A percentile compares a stretch with the other conserved stretches of the same genome.
Conservation (phyloP, 805 yeast species). For the Yamadazyma insecticola region DNA sequence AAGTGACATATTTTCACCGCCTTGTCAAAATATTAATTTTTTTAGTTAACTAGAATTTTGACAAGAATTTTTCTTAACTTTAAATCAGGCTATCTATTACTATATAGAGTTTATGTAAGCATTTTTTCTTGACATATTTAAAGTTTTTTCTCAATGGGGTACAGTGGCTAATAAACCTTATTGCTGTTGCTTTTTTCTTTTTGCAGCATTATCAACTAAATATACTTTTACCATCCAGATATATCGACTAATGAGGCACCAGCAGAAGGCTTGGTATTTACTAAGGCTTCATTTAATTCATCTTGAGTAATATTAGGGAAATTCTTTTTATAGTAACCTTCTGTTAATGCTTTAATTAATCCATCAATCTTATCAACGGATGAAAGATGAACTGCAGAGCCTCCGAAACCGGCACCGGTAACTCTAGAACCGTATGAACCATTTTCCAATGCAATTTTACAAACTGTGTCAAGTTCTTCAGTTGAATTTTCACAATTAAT, state of each 20-base stretch:
- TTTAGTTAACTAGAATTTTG: no score
- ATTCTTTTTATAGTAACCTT: conserved; percentile 46
- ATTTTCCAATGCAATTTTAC: conserved; percentile 46
- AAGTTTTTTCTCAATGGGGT: no score
- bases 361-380: conserved; percentile 33
- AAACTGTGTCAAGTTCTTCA: conserved; percentile 48
- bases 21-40: no score
- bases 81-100: no score
- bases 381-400: conserved; percentile 64
- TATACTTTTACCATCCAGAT: no score
- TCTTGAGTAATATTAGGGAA: conserved; percentile 46
- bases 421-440: conserved; percentile 66
- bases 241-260: conserved; percentile 39
- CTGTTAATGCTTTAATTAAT: conserved; percentile 40
- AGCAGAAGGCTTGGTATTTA: conserved; percentile 51
- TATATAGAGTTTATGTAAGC: no score
- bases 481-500: conserved; percentile 46
- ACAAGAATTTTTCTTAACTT: no score
- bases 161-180: no score
- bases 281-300: conserved; percentile 47
- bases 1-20: no score
- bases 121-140: no score
- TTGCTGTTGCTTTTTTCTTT: no score
- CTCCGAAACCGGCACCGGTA: conserved; percentile 84
- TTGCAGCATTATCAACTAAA: no score